Evolutionary conservation across 495 filamentous ascomycete genomes (phyloP).

Genomic region (Annulohypoxylon stygium): DNA sequence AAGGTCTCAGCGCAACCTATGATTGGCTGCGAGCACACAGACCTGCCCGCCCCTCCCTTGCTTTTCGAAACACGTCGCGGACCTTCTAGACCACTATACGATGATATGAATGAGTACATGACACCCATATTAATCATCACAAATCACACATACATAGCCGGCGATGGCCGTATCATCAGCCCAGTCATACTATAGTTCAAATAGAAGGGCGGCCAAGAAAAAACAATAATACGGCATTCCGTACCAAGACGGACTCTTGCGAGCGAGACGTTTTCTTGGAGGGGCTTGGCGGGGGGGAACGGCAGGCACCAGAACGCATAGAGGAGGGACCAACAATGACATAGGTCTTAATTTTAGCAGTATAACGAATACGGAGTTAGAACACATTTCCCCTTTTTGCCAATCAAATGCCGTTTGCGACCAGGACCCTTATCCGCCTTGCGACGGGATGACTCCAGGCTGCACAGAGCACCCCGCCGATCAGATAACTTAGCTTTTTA

Average conservation of each 20-base stretch:
- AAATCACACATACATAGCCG: slow-evolving; percentile 17
- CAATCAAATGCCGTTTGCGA: slow-evolving; percentile 28
- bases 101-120: not conserved
- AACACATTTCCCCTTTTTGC: slow-evolving; percentile 16
- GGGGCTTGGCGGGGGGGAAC: slow-evolving; percentile 15
- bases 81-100: slow-evolving; percentile 29
- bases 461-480: slow-evolving; percentile 32
- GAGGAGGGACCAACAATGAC: slow-evolving; percentile 22
- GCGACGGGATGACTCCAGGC: not conserved
- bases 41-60: slow-evolving; percentile 39
- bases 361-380: slow-evolving; percentile 25
- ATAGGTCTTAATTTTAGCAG: slow-evolving; percentile 38
- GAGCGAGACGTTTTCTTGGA: slow-evolving; percentile 20
- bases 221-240: slow-evolving; percentile 18
- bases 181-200: slow-evolving; percentile 7
- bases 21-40: slow-evolving; percentile 23
- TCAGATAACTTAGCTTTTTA: slow-evolving; percentile 28
- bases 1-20: slow-evolving; percentile 28
- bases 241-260: slow-evolving; percentile 39
- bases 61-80: slow-evolving; percentile 28
- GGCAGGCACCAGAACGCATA: not conserved
- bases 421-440: slow-evolving; percentile 40
- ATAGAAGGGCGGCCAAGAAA: slow-evolving; percentile 24
- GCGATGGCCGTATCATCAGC: slow-evolving; percentile 31
- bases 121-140: not conserved